Conservation (phyloP, 2,329 filamentous ascomycete species). For the Fusarium pseudoanthophilum region DNA sequence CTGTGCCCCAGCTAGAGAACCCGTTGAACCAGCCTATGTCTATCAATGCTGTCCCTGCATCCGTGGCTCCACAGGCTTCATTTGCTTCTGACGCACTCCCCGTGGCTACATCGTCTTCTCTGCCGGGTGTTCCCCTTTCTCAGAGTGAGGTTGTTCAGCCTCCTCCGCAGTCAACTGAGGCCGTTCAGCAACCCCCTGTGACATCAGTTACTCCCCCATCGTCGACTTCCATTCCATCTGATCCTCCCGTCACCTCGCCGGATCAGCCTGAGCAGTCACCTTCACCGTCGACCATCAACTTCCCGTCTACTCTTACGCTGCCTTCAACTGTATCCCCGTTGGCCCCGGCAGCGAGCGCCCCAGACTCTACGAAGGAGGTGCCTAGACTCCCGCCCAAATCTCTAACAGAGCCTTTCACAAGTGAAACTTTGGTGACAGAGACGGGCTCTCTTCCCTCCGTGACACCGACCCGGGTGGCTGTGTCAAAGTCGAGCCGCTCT, state of each 20-base stretch:
- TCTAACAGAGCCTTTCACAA: neutral
- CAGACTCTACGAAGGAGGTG: neutral
- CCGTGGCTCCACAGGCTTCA: neutral
- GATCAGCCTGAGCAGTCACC: neutral
- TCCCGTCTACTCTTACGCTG: slow-evolving; percentile 5
- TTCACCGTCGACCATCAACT: neutral
- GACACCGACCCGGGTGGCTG: slow-evolving; percentile 41
- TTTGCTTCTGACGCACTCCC: slow-evolving; percentile 17
- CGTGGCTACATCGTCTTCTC: neutral
- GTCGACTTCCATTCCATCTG: neutral
- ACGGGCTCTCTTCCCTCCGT: slow-evolving; percentile 37
- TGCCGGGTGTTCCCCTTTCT: neutral
- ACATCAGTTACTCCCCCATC: neutral
- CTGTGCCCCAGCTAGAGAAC: slow-evolving; percentile 7
- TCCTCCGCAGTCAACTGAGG: neutral
- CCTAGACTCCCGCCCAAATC: neutral
- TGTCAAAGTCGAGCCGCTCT: slow-evolving; percentile 43
- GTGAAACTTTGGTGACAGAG: slow-evolving; percentile 30
- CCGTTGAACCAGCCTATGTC: slow-evolving; percentile 6
- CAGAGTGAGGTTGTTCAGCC: neutral
- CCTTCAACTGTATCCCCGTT: neutral
- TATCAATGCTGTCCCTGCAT: neutral
- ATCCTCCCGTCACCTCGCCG: neutral
- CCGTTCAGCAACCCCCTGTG: neutral
- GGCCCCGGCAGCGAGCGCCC: neutral